These are phyloP conservation scores for Acacia crassicarpa DNA, from an alignment of 306 rosid genomes.

Conservation along the genomic window DNA sequence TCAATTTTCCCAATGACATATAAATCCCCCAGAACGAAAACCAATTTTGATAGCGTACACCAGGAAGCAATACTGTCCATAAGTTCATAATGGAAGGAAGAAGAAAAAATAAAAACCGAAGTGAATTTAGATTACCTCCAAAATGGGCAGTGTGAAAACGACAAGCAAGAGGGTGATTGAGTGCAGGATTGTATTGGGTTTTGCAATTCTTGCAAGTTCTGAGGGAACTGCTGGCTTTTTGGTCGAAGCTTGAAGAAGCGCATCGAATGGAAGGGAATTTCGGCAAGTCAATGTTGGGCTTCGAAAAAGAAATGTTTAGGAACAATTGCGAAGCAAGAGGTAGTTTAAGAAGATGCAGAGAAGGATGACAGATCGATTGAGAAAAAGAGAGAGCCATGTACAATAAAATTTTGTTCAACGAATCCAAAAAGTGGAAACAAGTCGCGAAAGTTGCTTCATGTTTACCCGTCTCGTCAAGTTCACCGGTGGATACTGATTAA, in stretches of 20 bases:
- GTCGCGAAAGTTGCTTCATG: not conserved
- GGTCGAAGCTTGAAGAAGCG: constrained; percentile 44
- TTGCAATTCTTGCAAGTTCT: constrained; percentile 92
- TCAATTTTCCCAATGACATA: not conserved
- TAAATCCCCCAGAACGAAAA: not conserved
- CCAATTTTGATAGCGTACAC: not conserved
- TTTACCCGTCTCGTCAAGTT: not conserved
- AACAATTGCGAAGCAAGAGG: constrained; percentile 28
- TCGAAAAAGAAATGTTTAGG: constrained; percentile 13
- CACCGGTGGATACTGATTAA: not conserved
- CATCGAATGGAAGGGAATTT: constrained; percentile 44
- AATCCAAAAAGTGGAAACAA: not conserved
- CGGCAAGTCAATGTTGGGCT: constrained; percentile 7
- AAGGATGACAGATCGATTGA: constrained; percentile 1
- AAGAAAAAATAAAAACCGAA: not conserved
- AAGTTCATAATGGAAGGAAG: not conserved
- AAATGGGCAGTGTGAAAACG: constrained; percentile 88
- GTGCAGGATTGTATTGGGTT: constrained; percentile 67
- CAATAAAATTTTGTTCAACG: not conserved
- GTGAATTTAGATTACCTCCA: constrained; percentile 55
- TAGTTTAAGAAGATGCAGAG: constrained; percentile 21
- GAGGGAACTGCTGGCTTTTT: constrained; percentile 34
- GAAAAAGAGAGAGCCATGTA: constrained; percentile 38
- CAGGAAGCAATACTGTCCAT: not conserved
- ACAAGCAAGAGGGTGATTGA: constrained; percentile 80